These are phyloP conservation scores for Termitomyces sp. DNA, from an alignment of 768 basidiomycete species.

Conservation along the genomic window DNA sequence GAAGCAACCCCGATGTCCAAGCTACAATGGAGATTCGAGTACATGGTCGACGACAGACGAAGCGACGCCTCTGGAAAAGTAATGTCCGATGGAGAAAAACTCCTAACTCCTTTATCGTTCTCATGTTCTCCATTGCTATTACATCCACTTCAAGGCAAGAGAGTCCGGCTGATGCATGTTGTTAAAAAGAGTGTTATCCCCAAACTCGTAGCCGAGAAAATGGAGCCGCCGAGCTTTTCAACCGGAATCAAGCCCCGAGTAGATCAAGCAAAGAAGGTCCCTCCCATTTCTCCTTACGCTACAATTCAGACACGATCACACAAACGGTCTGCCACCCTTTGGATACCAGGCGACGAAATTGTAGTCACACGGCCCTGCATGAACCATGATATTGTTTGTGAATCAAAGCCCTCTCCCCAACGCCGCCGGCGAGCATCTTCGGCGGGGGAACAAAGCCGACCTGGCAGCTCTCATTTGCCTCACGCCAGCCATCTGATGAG, in stretches of 20 bases:
- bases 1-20: conserved; percentile 23
- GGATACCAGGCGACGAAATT: conserved; percentile 4
- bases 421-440: conserved; percentile 40
- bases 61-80: conserved; percentile 38
- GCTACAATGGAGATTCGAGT: conserved; percentile 75
- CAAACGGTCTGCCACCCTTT: conserved; percentile 22
- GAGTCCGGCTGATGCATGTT: conserved; percentile 62
- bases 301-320: conserved; percentile 13
- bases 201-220: conserved; percentile 60
- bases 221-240: conserved; percentile 36
- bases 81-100: conserved; percentile 61
- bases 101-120: conserved; percentile 66
- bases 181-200: conserved; percentile 63
- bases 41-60: conserved; percentile 60
- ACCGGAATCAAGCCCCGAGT: not conserved
- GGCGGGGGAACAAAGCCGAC: conserved; percentile 30
- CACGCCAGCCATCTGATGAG: not conserved
- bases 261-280: not conserved
- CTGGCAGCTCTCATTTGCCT: not conserved
- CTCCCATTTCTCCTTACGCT: not conserved
- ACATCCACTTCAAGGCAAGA: conserved; percentile 58
- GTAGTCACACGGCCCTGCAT: not conserved
- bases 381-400: not conserved
- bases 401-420: not conserved
- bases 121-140: conserved; percentile 68